Percentiles rank a stretch among this genome's conserved stretches.
Evolutionary conservation across 2,329 filamentous ascomycete species (phyloP).

Genomic region (Gaeumannomyces sp.): DNA sequence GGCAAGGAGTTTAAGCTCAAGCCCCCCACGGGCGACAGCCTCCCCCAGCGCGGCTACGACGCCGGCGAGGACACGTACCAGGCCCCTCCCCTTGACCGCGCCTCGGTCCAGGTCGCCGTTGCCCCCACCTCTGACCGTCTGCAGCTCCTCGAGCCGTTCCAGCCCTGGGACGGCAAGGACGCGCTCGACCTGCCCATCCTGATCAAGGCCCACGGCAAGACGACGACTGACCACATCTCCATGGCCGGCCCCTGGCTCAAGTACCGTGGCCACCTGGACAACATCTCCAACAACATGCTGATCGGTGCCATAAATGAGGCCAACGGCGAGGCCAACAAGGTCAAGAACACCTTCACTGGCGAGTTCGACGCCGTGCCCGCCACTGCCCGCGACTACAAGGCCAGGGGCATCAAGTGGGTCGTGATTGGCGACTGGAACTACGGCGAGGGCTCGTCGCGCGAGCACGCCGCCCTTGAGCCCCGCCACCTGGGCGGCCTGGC

Average conservation of each 20-base stretch:
- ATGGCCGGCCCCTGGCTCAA: constrained; percentile 97
- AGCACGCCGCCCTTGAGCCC: constrained; percentile 96
- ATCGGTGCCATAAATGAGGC: constrained; percentile 95
- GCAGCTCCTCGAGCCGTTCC: constrained; percentile 82
- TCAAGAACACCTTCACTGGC: constrained; percentile 83
- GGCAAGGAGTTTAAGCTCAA: constrained; percentile 92
- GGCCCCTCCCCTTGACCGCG: constrained; percentile 77
- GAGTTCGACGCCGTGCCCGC: constrained; percentile 85
- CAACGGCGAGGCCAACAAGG: constrained; percentile 96
- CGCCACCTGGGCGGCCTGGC: constrained; percentile 94
- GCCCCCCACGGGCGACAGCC: constrained; percentile 71
- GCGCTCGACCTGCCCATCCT: constrained; percentile 77
- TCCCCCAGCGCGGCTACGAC: constrained; percentile 80
- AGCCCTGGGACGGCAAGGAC: constrained; percentile 89
- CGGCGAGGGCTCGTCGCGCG: constrained; percentile 93
- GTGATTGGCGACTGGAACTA: constrained; percentile 99
- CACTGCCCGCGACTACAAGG: constrained; percentile 97
- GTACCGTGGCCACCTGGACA: constrained; percentile 97
- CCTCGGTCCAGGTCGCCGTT: constrained; percentile 69
- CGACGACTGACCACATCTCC: constrained; percentile 94
- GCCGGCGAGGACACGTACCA: constrained; percentile 89
- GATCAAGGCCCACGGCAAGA: constrained; percentile 96
- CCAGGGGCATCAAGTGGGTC: constrained; percentile 92
- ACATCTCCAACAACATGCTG: constrained; percentile 99
- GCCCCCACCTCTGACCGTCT: constrained; percentile 89